These are phyloP conservation scores for Yamadazyma sp. DNA, from an alignment of 805 yeast genomes.

Conservation along the genomic window DNA sequence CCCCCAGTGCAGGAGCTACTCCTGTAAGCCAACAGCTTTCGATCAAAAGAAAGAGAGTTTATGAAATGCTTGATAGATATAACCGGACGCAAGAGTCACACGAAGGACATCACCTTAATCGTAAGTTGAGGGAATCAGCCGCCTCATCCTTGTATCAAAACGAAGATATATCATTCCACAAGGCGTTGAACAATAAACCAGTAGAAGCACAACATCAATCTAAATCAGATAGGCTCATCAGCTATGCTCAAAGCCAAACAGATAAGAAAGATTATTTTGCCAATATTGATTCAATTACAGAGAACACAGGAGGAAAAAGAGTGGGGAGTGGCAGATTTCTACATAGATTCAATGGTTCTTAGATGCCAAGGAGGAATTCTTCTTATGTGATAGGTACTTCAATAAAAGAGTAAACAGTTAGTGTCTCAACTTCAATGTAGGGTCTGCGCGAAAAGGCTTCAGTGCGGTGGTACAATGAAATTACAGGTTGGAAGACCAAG, in stretches of 20 bases:
- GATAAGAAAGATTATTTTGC: constrained; percentile 17
- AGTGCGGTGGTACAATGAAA: neutral
- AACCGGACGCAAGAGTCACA: constrained; percentile 37
- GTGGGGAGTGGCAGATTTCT: constrained; percentile 12
- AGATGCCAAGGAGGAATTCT: too few species aligned
- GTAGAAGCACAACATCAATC: constrained; percentile 3
- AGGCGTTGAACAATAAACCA: neutral
- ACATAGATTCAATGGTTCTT: constrained; percentile 12
- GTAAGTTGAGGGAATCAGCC: constrained; percentile 15
- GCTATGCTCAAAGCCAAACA: constrained; percentile 11
- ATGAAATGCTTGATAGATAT: constrained; percentile 44
- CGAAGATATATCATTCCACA: constrained; percentile 6
- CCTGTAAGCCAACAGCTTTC: constrained; percentile 29
- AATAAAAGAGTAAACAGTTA: too few species aligned
- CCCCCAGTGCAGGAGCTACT: constrained; percentile 18
- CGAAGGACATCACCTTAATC: constrained; percentile 15
- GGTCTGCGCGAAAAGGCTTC: neutral
- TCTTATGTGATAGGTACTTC: too few species aligned
- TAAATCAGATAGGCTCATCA: constrained; percentile 14
- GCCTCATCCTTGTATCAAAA: constrained; percentile 15
- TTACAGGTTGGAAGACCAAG: constrained; percentile 7
- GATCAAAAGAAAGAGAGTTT: constrained; percentile 36
- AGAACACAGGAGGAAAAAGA: constrained; percentile 7
- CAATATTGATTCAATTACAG: constrained; percentile 7
- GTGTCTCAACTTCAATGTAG: neutral